Evolutionary conservation across 2,329 filamentous ascomycete species (phyloP).

Genomic region (Parastagonospora avenae): DNA sequence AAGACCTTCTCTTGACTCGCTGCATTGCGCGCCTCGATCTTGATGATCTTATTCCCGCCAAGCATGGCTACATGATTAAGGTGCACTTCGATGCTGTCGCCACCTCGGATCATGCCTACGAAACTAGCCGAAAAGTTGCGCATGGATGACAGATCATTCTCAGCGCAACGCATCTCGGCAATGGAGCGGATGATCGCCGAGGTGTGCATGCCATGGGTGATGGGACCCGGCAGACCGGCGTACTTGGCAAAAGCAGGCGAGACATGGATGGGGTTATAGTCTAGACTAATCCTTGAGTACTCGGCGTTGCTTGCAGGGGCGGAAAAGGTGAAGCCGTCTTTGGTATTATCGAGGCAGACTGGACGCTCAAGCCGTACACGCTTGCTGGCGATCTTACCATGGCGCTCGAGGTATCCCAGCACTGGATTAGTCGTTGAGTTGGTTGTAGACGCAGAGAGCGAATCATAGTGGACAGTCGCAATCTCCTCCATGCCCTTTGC

Average conservation of each 20-base stretch:
- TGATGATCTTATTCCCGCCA: conserved; percentile 20
- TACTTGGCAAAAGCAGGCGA: conserved; percentile 43
- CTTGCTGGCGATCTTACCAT: conserved; percentile 13
- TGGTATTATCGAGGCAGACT: conserved; percentile 8
- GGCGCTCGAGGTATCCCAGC: conserved; percentile 25
- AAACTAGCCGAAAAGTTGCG: conserved; percentile 38
- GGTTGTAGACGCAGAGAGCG: neutral
- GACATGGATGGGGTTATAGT: conserved; percentile 51
- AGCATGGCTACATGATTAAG: conserved; percentile 44
- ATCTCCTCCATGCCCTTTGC: conserved; percentile 6
- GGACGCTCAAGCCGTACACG: conserved; percentile 13
- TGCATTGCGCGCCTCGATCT: conserved; percentile 36
- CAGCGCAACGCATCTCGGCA: conserved; percentile 19
- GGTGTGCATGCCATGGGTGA: conserved; percentile 52
- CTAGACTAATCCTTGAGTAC: conserved; percentile 43
- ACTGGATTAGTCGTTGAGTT: conserved; percentile 25
- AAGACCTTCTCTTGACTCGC: conserved; percentile 40
- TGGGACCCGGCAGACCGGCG: conserved; percentile 46
- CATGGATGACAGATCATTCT: conserved; percentile 24
- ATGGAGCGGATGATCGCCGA: conserved; percentile 37
- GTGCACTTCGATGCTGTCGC: conserved; percentile 38
- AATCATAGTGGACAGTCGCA: conserved; percentile 15
- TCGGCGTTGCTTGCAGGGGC: conserved; percentile 10
- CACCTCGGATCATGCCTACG: conserved; percentile 46
- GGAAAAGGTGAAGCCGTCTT: conserved; percentile 3